Base-by-base conservation (phyloP, 495 filamentous ascomycete genomes). In the Xeromyces bisporus region DNA sequence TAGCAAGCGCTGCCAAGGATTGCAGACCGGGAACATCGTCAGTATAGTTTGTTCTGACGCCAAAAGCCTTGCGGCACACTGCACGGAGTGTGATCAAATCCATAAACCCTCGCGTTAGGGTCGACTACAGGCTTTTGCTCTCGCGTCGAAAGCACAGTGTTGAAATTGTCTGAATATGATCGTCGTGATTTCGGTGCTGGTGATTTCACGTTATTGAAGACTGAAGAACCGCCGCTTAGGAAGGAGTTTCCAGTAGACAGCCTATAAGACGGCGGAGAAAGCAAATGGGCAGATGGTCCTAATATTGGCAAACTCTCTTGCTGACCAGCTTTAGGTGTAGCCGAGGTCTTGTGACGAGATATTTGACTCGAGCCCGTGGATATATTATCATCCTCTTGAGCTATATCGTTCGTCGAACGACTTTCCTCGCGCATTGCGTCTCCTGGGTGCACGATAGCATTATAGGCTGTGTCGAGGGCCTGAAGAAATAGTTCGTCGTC, bases 31-130 rank as follows among this genome's bases (percentile, higher is more conserved):
- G n/a, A n/a, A n/a, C n/a, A n/a, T n/a, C n/a, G n/a, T 26, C 40
- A 56, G 38, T 53, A 54, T 12, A 51, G 15, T 23, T 36, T 54
- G 21, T 51, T 53, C 14, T 40, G 39, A 17, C 43, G 43, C 53
- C 53, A 57, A 41, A 56, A 54, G 2, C 34, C 37, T 14, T 29
- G 28, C n/a, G 21, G 15, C 10, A 8, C 11, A 5, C 16, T 14
- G 15, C 6, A 15, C 8, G 26, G 4, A 13, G 26, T 9, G 9
- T 15, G n/a, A 28, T 15, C 16, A 7, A 14, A 14, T 11, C 4
- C 26, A 28, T 6, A 7, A n/a, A 15, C 16, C 11, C 31, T 8
- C 15, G 31, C 20, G n/a, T 26, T 28, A 3, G 14, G 16, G 26
- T 14, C 14, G 20, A 21, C 9, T 21, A 9, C 9, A n/a, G 20